These are phyloP conservation scores for Saturnispora serradocipensis DNA, from an alignment of 805 yeast genomes.

Conservation along the genomic window DNA sequence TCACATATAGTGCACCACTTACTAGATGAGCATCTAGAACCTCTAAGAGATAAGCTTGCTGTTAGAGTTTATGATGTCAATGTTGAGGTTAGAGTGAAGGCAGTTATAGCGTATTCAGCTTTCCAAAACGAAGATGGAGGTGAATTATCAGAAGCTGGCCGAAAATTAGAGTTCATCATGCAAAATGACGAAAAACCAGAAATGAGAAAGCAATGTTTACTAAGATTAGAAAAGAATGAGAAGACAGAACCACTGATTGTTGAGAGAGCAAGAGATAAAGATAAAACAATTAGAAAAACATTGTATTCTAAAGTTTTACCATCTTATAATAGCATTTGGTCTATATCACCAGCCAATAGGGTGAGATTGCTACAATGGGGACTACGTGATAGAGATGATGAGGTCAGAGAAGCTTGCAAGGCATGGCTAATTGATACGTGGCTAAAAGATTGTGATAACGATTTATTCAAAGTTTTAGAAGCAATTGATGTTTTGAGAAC, in stretches of 20 bases:
- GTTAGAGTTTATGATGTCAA: constrained; percentile 70
- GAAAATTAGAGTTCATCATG: constrained; percentile 40
- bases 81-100: constrained; percentile 70
- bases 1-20: constrained; percentile 64
- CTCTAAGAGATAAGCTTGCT: constrained; percentile 49
- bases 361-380: constrained; percentile 77
- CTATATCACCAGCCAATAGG: constrained; percentile 44
- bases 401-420: constrained; percentile 63
- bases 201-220: constrained; percentile 75
- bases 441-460: constrained; percentile 61
- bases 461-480: constrained; percentile 42
- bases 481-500: constrained; percentile 61
- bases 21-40: constrained; percentile 60
- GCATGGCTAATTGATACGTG: constrained; percentile 63
- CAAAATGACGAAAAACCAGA: constrained; percentile 81
- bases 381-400: constrained; percentile 70
- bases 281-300: constrained; percentile 59
- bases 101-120: constrained; percentile 68
- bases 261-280: constrained; percentile 77
- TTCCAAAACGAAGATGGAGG: constrained; percentile 56
- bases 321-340: constrained; percentile 51
- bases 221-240: constrained; percentile 52
- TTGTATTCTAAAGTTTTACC: constrained; percentile 62
- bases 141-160: constrained; percentile 36
- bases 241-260: constrained; percentile 49